phyloP scores from a whole-genome alignment of 306 rosid species.

The Carpinus viminea region DNA sequence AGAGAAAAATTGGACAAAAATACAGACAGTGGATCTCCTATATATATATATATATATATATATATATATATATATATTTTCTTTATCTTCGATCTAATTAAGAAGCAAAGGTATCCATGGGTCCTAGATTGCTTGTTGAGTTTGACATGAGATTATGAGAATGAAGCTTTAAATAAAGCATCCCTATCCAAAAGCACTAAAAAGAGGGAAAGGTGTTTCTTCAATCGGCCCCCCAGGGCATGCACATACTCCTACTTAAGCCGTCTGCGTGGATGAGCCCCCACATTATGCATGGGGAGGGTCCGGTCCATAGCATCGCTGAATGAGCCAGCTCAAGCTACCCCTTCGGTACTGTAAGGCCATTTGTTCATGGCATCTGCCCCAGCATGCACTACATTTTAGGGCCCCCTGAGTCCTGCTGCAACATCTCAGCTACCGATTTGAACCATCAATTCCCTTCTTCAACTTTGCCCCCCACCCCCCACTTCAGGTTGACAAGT shows the following conservation, averaged over 20 bases:
- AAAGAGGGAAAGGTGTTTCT: background rate
- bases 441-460: background rate
- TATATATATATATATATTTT: no score
- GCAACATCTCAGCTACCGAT: background rate
- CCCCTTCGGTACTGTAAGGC: background rate
- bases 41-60: no score
- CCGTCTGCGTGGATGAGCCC: background rate
- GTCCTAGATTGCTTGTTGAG: background rate
- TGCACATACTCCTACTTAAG: background rate
- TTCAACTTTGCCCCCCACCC: background rate
- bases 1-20: no score
- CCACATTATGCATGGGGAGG: background rate
- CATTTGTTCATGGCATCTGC: background rate
- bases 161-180: background rate
- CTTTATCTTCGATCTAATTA: no score
- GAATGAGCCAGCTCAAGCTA: background rate
- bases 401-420: conserved; percentile 1
- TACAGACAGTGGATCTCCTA: no score
- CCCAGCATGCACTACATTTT: background rate
- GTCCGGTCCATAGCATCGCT: background rate
- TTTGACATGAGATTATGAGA: background rate
- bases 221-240: background rate
- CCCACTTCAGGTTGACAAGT: background rate
- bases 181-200: background rate
- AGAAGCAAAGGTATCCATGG: no score